A percentile compares a stretch with the other conserved stretches of the same genome.
Evolutionary conservation across 2,329 filamentous ascomycete species (phyloP).

Genomic region (Aschersonia sp.): DNA sequence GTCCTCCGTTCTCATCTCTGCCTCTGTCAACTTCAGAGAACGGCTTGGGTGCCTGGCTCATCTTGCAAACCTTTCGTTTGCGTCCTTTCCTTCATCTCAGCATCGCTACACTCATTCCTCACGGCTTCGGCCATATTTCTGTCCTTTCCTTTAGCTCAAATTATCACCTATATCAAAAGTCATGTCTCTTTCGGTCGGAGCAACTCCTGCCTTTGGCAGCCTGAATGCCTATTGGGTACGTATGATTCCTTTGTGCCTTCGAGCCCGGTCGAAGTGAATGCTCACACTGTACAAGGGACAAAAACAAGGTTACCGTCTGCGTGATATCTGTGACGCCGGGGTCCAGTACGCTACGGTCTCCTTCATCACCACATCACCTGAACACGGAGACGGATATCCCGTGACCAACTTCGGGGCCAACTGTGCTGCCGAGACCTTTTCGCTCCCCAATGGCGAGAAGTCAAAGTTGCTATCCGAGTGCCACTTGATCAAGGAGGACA

Average conservation of each 20-base stretch:
- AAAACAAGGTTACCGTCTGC: constrained; percentile 15
- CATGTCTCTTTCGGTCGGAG: constrained; percentile 4
- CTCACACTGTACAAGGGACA: constrained; percentile 17
- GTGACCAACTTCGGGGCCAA: constrained; percentile 21
- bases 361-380: constrained; percentile 23
- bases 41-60: constrained; percentile 14
- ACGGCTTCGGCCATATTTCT: constrained; percentile 19
- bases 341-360: constrained; percentile 22
- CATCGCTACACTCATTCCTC: constrained; percentile 14
- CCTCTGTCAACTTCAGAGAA: constrained; percentile 12
- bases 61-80: constrained; percentile 22
- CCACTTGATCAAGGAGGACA: constrained; percentile 20
- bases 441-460: constrained; percentile 6
- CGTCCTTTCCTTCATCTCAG: constrained; percentile 24
- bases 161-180: not conserved
- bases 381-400: constrained; percentile 19
- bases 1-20: constrained; percentile 8
- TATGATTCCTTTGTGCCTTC: not conserved
- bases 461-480: constrained; percentile 21
- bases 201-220: constrained; percentile 3
- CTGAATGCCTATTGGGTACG: constrained; percentile 27
- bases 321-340: constrained; percentile 19
- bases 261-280: not conserved
- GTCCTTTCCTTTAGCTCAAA: constrained; percentile 5
- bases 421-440: not conserved